A percentile compares a stretch with the other conserved stretches of the same genome.
Evolutionary conservation across 768 basidiomycete species (phyloP).

Genomic region (Neoboletus brunneissimus): DNA sequence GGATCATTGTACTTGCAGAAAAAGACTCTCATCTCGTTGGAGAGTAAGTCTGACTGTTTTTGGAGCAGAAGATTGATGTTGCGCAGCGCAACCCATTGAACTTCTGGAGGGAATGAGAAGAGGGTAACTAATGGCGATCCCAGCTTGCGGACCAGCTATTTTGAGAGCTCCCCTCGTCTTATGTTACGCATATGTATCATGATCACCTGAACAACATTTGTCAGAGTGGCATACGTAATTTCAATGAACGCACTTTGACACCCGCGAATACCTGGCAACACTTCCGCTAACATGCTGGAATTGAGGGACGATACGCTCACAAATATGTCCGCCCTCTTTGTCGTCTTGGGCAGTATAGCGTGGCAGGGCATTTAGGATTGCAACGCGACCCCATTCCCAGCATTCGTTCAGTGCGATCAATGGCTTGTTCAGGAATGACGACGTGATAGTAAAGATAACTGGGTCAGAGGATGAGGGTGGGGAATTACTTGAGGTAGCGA

Average conservation of each 20-base stretch:
- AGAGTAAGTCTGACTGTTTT: constrained; percentile 84
- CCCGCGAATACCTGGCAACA: constrained; percentile 96
- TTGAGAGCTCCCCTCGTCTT: constrained; percentile 75
- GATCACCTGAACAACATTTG: constrained; percentile 59
- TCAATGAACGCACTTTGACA: constrained; percentile 64
- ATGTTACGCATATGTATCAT: constrained; percentile 96
- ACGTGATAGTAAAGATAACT: constrained; percentile 80
- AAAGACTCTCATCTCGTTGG: constrained; percentile 98
- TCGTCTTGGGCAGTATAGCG: constrained; percentile 83
- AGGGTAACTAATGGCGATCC: constrained; percentile 94
- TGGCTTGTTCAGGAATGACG: constrained; percentile 79
- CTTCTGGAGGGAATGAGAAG: constrained; percentile 93
- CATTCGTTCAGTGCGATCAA: constrained; percentile 96
- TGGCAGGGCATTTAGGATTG: constrained; percentile 82
- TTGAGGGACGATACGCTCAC: constrained; percentile 96
- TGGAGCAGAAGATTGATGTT: constrained; percentile 97
- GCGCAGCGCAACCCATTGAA: constrained; percentile 96
- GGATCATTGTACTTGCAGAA: constrained; percentile 99
- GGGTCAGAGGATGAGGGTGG: constrained; percentile 55
- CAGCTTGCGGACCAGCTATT: constrained; percentile 91
- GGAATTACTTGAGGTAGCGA: constrained; percentile 52
- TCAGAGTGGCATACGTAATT: not conserved
- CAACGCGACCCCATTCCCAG: constrained; percentile 98
- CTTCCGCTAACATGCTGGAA: constrained; percentile 97
- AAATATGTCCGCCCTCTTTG: constrained; percentile 97